Percentiles rank a stretch among this genome's conserved stretches.
Conservation (phyloP, 345 rosid species). For the Passiflora organensis region DNA sequence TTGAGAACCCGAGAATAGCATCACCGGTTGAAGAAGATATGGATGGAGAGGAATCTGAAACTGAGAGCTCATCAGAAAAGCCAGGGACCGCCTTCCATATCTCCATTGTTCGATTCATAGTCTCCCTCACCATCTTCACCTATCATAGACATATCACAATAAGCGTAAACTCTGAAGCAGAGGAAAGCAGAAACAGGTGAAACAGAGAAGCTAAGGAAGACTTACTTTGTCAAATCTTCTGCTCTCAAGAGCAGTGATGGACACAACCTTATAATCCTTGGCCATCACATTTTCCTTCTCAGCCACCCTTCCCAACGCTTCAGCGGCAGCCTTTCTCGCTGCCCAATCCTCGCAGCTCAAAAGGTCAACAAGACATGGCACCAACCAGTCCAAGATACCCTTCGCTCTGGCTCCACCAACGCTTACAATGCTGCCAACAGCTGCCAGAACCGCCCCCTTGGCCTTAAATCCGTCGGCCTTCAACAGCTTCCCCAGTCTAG, state of each 20-base stretch:
- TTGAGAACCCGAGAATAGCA: conserved; percentile 32
- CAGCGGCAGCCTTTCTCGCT: conserved; percentile 85
- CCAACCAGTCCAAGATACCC: conserved; percentile 55
- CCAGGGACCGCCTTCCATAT: conserved; percentile 67
- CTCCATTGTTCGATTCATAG: conserved; percentile 68
- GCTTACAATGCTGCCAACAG: conserved; percentile 55
- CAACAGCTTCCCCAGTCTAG: conserved; percentile 62
- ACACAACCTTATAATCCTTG: conserved; percentile 39
- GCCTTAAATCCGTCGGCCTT: conserved; percentile 70
- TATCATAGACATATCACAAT: conserved; percentile 16
- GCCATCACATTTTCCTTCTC: conserved; percentile 55
- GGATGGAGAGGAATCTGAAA: conserved; percentile 34
- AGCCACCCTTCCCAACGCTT: conserved; percentile 67
- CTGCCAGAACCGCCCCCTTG: conserved; percentile 60
- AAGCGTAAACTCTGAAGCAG: too few relatives aligned
- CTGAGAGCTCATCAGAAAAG: conserved; percentile 31
- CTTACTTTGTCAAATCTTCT: conserved; percentile 84
- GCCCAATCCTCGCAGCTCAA: conserved; percentile 77
- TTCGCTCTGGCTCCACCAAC: conserved; percentile 53
- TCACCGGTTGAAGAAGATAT: conserved; percentile 25
- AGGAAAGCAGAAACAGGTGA: too few relatives aligned
- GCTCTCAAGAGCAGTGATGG: conserved; percentile 45
- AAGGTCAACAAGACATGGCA: conserved; percentile 55
- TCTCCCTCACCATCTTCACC: conserved; percentile 88
- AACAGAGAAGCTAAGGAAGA: background rate